phyloP scores from a whole-genome alignment of 225 moss, liverwort and hornwort species.

The Physcomitrium patens region DNA sequence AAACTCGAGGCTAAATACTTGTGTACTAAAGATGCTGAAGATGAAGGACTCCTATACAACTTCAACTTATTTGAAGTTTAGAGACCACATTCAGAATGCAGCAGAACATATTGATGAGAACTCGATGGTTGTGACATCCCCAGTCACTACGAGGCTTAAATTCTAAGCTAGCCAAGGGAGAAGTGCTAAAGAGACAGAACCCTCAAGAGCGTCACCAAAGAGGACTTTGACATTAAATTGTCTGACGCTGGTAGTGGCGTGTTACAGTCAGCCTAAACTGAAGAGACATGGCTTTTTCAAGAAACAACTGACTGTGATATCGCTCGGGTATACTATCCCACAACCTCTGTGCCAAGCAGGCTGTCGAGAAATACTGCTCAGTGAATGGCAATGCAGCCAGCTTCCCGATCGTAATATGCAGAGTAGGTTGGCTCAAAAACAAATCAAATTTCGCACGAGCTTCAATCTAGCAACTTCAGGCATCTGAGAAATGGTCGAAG shows the following conservation, averaged over 20 bases:
- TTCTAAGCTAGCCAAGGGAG: background rate
- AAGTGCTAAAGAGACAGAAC: background rate
- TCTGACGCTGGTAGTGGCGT: background rate
- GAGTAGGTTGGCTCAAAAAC: background rate
- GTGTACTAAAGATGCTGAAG: no score
- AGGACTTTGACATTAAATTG: background rate
- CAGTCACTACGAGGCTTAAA: background rate
- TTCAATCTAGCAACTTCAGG: background rate
- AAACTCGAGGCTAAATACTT: no score
- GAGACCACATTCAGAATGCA: background rate
- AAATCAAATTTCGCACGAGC: background rate
- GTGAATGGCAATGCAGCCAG: conserved; percentile 3
- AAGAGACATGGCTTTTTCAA: background rate
- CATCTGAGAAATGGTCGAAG: background rate
- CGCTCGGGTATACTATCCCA: conserved; percentile 11
- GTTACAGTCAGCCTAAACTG: conserved; percentile 16
- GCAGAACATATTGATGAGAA: background rate
- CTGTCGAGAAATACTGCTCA: conserved; percentile 3
- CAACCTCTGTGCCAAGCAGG: conserved; percentile 15
- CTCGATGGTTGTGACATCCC: background rate
- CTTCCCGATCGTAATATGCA: background rate
- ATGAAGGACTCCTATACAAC: background rate
- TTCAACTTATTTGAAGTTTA: background rate
- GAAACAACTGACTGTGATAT: background rate
- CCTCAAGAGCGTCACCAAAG: background rate